Evolutionary conservation across 2,329 filamentous ascomycete species (phyloP).

Genomic region (Alternaria hordeiaustralica): DNA sequence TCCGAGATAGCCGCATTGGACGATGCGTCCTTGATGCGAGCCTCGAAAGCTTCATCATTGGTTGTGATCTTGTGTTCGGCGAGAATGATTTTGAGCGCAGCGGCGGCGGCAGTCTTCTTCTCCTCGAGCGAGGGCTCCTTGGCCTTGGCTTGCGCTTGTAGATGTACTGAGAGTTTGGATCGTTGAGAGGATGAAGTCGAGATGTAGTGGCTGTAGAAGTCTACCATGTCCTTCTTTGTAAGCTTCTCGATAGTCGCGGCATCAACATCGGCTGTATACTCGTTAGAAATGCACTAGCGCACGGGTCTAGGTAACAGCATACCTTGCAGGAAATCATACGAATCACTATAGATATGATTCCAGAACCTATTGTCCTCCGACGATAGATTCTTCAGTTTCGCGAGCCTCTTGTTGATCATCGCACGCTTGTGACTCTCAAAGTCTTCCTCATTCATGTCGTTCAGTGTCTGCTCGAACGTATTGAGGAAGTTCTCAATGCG

Average conservation of each 20-base stretch:
- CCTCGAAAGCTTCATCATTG: slow-evolving; percentile 51
- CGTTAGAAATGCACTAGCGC: slow-evolving; percentile 1
- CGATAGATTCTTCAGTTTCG: slow-evolving; percentile 90
- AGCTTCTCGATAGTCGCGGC: slow-evolving; percentile 75
- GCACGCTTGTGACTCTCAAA: slow-evolving; percentile 93
- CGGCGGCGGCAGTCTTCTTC: slow-evolving; percentile 49
- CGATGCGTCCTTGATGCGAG: slow-evolving; percentile 55
- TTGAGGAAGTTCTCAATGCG: slow-evolving; percentile 86
- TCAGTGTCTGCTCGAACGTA: slow-evolving; percentile 69
- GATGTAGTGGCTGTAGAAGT: slow-evolving; percentile 80
- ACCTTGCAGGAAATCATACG: slow-evolving; percentile 89
- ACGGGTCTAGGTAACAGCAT: slow-evolving; percentile 44
- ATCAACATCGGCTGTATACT: slow-evolving; percentile 70
- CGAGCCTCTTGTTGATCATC: slow-evolving; percentile 82
- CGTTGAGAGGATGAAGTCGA: slow-evolving; percentile 73
- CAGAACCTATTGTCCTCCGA: slow-evolving; percentile 85
- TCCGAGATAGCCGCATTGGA: slow-evolving; percentile 57
- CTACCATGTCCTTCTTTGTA: slow-evolving; percentile 78
- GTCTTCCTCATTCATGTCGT: slow-evolving; percentile 78
- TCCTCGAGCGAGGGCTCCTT: slow-evolving; percentile 49
- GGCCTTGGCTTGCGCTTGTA: slow-evolving; percentile 72
- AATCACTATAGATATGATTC: slow-evolving; percentile 83
- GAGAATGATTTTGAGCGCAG: slow-evolving; percentile 53
- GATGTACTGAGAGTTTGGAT: slow-evolving; percentile 84
- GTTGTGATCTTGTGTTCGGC: slow-evolving; percentile 54